Evolutionary conservation across 148 eudicot species (phyloP).

Genomic region (Pharnaceum exiguum): DNA sequence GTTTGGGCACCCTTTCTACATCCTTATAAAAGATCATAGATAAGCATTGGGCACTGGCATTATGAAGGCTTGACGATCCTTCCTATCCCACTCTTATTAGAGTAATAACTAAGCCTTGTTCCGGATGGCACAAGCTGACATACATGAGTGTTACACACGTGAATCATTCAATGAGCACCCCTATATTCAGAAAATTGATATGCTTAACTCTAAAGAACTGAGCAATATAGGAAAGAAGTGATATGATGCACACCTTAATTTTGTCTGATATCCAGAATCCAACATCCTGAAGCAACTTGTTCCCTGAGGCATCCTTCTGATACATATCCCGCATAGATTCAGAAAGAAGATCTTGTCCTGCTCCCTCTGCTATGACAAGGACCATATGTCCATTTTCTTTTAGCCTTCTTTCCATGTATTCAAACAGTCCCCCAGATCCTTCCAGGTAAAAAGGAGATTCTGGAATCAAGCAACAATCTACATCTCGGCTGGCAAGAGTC

Average conservation of each 20-base stretch:
- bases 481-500: conserved; percentile 43
- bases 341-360: conserved; percentile 35
- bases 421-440: conserved; percentile 41
- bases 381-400: conserved; percentile 43
- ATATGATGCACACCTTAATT: conserved; percentile 38
- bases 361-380: conserved; percentile 46
- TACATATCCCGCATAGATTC: conserved; percentile 21
- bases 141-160: too few relatives aligned
- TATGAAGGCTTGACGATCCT: too few relatives aligned
- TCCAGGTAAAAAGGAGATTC: conserved; percentile 45
- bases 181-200: not conserved
- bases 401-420: conserved; percentile 38
- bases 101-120: too few relatives aligned
- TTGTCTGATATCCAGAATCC: conserved; percentile 45
- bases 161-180: too few relatives aligned
- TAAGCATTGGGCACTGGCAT: too few relatives aligned
- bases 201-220: not conserved
- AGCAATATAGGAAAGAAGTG: too few relatives aligned
- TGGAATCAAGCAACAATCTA: conserved; percentile 45
- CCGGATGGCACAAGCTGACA: too few relatives aligned
- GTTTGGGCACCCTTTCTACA: too few relatives aligned
- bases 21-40: too few relatives aligned
- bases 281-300: conserved; percentile 40
- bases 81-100: too few relatives aligned
- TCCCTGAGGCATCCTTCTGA: conserved; percentile 43